phyloP scores from a whole-genome alignment of 148 eudicot genomes.

The Rhododendron molle region DNA sequence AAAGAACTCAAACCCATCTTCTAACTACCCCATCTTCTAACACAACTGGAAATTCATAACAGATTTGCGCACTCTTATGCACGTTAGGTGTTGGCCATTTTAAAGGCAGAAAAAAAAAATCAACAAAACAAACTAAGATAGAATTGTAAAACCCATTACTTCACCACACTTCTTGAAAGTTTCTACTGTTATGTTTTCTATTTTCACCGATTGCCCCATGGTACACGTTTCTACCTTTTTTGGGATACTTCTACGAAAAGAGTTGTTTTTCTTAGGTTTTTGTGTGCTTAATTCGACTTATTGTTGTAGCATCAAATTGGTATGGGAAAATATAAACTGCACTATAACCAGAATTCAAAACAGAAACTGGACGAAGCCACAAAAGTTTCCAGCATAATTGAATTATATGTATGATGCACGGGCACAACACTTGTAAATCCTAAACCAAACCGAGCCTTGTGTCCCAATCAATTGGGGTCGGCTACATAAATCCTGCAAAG shows the following conservation, averaged over 20 bases:
- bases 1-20: not conserved
- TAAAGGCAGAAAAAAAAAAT: not conserved
- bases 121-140: not conserved
- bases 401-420: not conserved
- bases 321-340: not conserved
- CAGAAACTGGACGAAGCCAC: not conserved
- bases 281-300: not conserved
- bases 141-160: not conserved
- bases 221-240: not conserved
- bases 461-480: not conserved
- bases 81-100: not conserved
- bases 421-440: not conserved
- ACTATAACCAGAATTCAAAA: not conserved
- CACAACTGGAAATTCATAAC: not conserved
- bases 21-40: not conserved
- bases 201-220: not conserved
- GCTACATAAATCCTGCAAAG: not conserved
- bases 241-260: not conserved
- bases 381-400: not conserved
- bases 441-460: not conserved
- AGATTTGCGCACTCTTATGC: not conserved
- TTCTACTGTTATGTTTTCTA: not conserved
- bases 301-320: not conserved
- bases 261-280: not conserved
- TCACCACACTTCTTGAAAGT: not conserved